Conservation (phyloP, 345 rosid genomes). For the Cardamine resedifolia region DNA sequence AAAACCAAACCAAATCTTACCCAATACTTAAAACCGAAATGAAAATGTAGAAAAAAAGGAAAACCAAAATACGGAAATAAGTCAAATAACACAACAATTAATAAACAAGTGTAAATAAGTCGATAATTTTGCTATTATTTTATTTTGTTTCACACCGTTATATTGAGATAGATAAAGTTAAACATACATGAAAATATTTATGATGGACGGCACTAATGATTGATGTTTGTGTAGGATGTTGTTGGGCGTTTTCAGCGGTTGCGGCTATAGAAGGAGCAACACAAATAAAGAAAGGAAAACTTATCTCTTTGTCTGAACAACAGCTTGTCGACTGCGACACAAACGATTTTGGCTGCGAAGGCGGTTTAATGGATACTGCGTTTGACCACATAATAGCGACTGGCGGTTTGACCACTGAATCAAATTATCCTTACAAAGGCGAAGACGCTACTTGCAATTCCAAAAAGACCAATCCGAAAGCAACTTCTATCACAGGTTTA, state of each 20-base stretch:
- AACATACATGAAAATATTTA: not conserved
- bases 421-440: slow-evolving; percentile 50
- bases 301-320: slow-evolving; percentile 63
- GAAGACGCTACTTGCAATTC: slow-evolving; percentile 41
- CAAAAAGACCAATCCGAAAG: not conserved
- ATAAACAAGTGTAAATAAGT: no score
- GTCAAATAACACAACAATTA: no score
- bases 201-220: not conserved
- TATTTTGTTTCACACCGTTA: not conserved
- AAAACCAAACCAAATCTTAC: no score
- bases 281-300: slow-evolving; percentile 52
- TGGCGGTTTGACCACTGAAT: slow-evolving; percentile 51
- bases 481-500: slow-evolving; percentile 42
- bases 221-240: slow-evolving; percentile 42
- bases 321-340: slow-evolving; percentile 58
- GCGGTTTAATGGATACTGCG: slow-evolving; percentile 60
- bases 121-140: not conserved
- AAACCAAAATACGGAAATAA: no score
- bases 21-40: no score
- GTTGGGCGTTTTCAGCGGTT: slow-evolving; percentile 81
- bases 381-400: slow-evolving; percentile 45
- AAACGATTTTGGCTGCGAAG: slow-evolving; percentile 45
- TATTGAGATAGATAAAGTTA: not conserved
- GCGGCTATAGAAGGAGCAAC: slow-evolving; percentile 62
- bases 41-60: no score